A percentile compares a stretch with the other conserved stretches of the same genome.
Evolutionary conservation across 179 eudicot genomes (phyloP).

Genomic region (Silene noctiflora): DNA sequence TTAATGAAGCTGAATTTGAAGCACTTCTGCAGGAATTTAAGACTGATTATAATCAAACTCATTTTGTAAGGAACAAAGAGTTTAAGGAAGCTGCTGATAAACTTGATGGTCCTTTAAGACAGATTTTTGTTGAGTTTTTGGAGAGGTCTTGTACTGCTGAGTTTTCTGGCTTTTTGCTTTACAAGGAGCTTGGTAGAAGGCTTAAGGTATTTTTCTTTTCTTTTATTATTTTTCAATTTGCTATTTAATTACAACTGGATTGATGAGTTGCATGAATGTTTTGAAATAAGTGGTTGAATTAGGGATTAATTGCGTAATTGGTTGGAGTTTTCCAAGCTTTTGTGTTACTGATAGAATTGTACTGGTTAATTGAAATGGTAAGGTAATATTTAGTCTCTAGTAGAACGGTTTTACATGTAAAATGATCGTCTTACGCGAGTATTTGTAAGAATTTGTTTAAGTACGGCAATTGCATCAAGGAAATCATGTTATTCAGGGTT

Average conservation of each 20-base stretch:
- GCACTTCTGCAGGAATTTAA: conserved; percentile 89
- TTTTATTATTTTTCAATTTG: neutral
- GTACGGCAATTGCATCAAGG: too few species aligned
- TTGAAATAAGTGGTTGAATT: neutral
- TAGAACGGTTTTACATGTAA: too few species aligned
- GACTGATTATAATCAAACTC: conserved; percentile 96
- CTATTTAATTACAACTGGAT: neutral
- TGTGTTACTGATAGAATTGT: too few species aligned
- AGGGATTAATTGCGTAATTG: neutral
- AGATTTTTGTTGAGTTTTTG: conserved; percentile 90
- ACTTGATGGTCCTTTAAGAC: conserved; percentile 67
- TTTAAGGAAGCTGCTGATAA: conserved; percentile 96
- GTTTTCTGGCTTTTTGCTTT: conserved; percentile 89
- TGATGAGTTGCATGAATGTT: neutral
- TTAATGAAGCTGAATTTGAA: conserved; percentile 71
- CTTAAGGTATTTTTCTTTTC: conserved; percentile 58
- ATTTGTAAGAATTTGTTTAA: too few species aligned
- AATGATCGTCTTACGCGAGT: too few species aligned
- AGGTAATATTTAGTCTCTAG: too few species aligned
- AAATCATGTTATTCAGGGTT: too few species aligned
- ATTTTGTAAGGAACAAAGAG: conserved; percentile 90
- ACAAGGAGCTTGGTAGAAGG: conserved; percentile 95
- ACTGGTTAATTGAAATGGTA: too few species aligned
- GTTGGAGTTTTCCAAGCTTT: too few species aligned
- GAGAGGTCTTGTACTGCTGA: conserved; percentile 99